phyloP scores from a whole-genome alignment of 208 protist genomes.

The Leishmania guyanensis region DNA sequence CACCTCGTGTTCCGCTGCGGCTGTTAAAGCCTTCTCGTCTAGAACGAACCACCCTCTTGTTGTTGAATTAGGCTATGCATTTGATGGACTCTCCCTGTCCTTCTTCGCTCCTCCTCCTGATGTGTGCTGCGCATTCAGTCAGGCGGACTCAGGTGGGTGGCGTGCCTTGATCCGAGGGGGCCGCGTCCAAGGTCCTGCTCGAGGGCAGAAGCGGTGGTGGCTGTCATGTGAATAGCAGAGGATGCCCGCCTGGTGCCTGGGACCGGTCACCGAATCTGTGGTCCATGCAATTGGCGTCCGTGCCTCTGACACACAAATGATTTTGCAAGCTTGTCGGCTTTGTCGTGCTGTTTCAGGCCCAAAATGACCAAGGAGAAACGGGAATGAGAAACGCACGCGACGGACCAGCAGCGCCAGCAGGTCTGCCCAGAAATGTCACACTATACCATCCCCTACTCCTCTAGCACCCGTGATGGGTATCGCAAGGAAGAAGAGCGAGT shows the following conservation, averaged over 20 bases:
- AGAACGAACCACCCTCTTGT: neutral
- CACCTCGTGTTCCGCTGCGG: neutral
- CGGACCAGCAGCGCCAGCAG: neutral
- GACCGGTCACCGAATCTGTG: neutral
- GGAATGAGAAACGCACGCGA: neutral
- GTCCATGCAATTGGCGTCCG: neutral
- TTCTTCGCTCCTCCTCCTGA: neutral
- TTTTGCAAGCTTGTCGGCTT: too few relatives aligned
- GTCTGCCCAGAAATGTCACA: neutral
- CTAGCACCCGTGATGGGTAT: neutral
- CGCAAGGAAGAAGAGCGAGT: neutral
- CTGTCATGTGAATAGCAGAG: neutral
- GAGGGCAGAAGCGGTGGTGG: neutral
- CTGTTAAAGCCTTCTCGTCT: neutral
- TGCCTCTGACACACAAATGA: neutral
- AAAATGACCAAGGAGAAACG: too few relatives aligned
- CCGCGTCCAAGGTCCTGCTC: neutral
- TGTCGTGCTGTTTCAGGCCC: too few relatives aligned
- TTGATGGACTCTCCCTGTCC: neutral
- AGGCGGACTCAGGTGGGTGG: neutral
- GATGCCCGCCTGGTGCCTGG: neutral
- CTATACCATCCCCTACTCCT: neutral
- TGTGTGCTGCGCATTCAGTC: neutral
- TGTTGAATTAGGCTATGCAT: neutral
- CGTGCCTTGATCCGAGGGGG: neutral